Conservation (phyloP, 192 early-diverging fungal genomes). For the Dimargaris cristalligena region DNA sequence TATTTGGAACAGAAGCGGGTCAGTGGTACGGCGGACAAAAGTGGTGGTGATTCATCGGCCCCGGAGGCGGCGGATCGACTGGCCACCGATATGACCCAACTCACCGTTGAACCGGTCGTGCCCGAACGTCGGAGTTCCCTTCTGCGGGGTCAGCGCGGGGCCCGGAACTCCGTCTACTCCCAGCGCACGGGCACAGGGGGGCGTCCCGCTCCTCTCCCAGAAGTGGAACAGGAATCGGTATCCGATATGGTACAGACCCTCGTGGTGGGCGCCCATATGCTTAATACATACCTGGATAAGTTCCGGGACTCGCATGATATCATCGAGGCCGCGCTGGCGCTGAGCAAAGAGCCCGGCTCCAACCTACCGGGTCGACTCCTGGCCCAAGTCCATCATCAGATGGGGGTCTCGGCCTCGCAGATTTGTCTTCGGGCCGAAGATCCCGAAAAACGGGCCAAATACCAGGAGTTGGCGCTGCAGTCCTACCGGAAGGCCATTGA, state of each 20-base stretch:
- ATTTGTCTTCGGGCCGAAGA: slow-evolving; percentile 27
- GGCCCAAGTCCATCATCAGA: slow-evolving; percentile 24
- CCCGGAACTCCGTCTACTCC: background rate
- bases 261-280: background rate
- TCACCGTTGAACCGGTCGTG: background rate
- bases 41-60: too few relatives aligned
- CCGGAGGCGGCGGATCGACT: too few relatives aligned
- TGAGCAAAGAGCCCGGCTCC: background rate
- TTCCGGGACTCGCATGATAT: slow-evolving; percentile 16
- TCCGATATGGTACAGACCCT: slow-evolving; percentile 11
- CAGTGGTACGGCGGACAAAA: slow-evolving; percentile 10
- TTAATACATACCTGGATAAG: slow-evolving; percentile 18
- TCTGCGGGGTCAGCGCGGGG: slow-evolving; percentile 11
- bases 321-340: slow-evolving; percentile 12
- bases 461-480: slow-evolving; percentile 39
- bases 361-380: slow-evolving; percentile 9
- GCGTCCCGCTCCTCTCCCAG: slow-evolving; percentile 10
- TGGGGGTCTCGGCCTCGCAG: slow-evolving; percentile 17
- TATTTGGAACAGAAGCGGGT: slow-evolving; percentile 21
- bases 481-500: slow-evolving; percentile 33
- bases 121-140: slow-evolving; percentile 7
- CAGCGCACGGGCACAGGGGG: background rate
- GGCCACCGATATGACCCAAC: too few relatives aligned
- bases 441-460: slow-evolving; percentile 38
- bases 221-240: slow-evolving; percentile 15